Percentiles rank a stretch among this genome's conserved stretches.
Conservation (phyloP, 2,329 filamentous ascomycete genomes). For the Cadophora gregata region DNA sequence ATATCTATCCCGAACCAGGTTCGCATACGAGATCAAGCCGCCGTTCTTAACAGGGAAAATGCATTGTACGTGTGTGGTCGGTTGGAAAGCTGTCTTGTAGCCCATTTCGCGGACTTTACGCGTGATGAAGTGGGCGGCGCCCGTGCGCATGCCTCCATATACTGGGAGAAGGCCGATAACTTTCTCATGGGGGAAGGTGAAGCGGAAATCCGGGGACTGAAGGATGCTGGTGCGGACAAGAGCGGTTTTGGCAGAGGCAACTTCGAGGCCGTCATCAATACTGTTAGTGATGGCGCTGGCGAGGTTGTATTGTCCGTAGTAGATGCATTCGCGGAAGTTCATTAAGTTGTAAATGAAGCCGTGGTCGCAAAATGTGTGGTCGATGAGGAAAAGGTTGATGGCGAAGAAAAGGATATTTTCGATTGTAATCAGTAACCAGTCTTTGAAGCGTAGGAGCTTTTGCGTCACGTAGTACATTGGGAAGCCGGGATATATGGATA, state of each 20-base stretch:
- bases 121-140: conserved; percentile 4
- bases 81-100: neutral
- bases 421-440: neutral
- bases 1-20: neutral
- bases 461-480: neutral
- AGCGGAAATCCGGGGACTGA: conserved; percentile 13
- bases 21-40: neutral
- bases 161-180: neutral
- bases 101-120: conserved; percentile 1
- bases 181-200: conserved; percentile 9
- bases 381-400: neutral
- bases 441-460: neutral
- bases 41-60: neutral
- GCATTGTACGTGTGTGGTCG: neutral
- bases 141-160: conserved; percentile 1
- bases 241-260: conserved; percentile 58
- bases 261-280: conserved; percentile 55
- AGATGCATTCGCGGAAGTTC: conserved; percentile 1
- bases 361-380: neutral
- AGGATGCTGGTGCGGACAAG: conserved; percentile 17
- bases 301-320: neutral
- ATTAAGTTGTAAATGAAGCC: neutral
- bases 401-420: neutral
- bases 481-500: neutral
- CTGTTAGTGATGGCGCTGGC: conserved; percentile 19